Base-by-base conservation (phyloP, 345 rosid genomes). In the Angophora floribunda region DNA sequence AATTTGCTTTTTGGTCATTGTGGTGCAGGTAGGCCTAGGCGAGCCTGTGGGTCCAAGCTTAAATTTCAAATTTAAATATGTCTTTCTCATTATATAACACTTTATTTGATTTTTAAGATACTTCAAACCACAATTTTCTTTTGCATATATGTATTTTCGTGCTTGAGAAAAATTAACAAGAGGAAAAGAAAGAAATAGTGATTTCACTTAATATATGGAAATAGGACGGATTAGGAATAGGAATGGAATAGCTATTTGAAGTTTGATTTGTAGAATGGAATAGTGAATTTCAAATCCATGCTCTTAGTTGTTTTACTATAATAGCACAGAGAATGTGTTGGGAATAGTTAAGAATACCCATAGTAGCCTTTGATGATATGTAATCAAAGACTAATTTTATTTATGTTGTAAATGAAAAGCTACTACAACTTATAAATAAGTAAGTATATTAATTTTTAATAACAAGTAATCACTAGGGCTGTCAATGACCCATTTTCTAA, bases 361-460 rank as follows among this genome's bases (percentile, higher is more conserved):
- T 7, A 13, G 0, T 63, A 63, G 32, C 75, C 75, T n/a, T 63
- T n/a, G 32, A 13, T 63, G 30, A n/a, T 63, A 63, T n/a, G 16
- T 63, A 63, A 28, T 28, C 14, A 15, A 28, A n/a, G 17, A 1
- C 7, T 63, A 63, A 63, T 28, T 63, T n/a, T 13, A 24, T 3
- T 6, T 63, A 6, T 7, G 8, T 28, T 63, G 15, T 13, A n/a
- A n/a, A 28, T 13, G 75, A n/a, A 63, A 63, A 0, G 75, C 75
- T n/a, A 0, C 17, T 13, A 13, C 0, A 63, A n/a, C 0, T 63
- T 63, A 4, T 63, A 63, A 63, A 28, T 63, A n/a, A 63, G n/a
- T 63, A 63, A n/a, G 32, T 63, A 51, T 4, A 4, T 13, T 14
- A 51, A 36, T 36, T 36, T 36, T 36, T 36, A 36, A 36, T 36